Evolutionary conservation across 495 filamentous ascomycete genomes (phyloP).

Genomic region (Aspergillus asperescens): DNA sequence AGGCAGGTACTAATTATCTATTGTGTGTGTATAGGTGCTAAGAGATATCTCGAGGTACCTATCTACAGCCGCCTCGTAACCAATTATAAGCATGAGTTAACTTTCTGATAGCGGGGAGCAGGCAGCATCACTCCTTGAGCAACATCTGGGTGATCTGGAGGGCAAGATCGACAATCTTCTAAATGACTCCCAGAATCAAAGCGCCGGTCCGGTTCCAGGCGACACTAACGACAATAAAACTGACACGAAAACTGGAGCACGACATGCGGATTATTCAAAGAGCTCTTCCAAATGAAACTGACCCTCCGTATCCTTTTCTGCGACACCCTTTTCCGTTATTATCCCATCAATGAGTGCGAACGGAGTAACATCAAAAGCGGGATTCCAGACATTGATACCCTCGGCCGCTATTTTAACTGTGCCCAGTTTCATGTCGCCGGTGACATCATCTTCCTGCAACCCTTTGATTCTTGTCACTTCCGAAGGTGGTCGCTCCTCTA

Average conservation of each 20-base stretch:
- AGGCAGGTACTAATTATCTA: not conserved
- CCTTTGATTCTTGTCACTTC: constrained; percentile 82
- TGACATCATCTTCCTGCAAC: constrained; percentile 48
- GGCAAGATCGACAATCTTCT: constrained; percentile 55
- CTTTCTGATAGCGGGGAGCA: constrained; percentile 45
- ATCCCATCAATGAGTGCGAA: constrained; percentile 83
- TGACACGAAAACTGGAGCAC: constrained; percentile 10
- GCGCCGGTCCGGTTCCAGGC: not conserved
- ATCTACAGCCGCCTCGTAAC: not conserved
- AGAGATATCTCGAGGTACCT: constrained; percentile 4
- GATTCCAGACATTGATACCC: constrained; percentile 86
- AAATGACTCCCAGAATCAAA: constrained; percentile 36
- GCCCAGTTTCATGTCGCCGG: constrained; percentile 49
- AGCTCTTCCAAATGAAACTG: constrained; percentile 61
- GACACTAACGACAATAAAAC: not conserved
- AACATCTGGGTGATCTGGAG: constrained; percentile 49
- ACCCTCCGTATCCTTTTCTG: constrained; percentile 70
- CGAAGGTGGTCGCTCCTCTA: constrained; percentile 73
- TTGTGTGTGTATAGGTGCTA: not conserved
- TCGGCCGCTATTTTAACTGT: constrained; percentile 76
- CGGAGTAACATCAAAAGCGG: constrained; percentile 92
- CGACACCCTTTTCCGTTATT: constrained; percentile 85
- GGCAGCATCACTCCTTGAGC: constrained; percentile 52
- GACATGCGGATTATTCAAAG: constrained; percentile 31
- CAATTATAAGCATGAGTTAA: not conserved